A percentile compares a stretch with the other conserved stretches of the same genome.
Conservation (phyloP, 2,329 filamentous ascomycete genomes). For the Xenoacremonium recifei region DNA sequence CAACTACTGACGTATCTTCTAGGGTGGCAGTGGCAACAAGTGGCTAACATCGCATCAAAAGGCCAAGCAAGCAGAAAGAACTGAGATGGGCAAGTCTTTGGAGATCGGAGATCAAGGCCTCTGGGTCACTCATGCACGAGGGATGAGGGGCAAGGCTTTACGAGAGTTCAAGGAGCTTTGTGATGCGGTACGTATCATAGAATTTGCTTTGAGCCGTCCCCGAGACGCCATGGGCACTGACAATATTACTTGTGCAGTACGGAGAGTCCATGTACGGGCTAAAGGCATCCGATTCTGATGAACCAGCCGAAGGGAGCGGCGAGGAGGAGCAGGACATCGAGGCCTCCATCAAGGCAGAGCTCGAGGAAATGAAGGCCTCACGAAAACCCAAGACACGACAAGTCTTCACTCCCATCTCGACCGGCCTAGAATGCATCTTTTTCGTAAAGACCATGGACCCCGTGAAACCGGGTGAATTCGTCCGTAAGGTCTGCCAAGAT, state of each 20-base stretch:
- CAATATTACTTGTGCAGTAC: constrained; percentile 54
- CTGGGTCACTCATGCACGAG: constrained; percentile 74
- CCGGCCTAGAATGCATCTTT: constrained; percentile 61
- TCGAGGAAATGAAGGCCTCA: constrained; percentile 57
- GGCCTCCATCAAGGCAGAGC: constrained; percentile 67
- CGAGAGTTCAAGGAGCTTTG: constrained; percentile 66
- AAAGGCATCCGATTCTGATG: constrained; percentile 31
- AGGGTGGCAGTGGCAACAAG: constrained; percentile 54
- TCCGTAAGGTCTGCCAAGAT: constrained; percentile 55
- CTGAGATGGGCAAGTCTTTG: constrained; percentile 45
- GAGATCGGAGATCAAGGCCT: constrained; percentile 71
- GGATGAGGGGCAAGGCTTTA: constrained; percentile 68
- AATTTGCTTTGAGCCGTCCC: no score
- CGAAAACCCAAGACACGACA: constrained; percentile 41
- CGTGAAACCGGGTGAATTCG: constrained; percentile 55
- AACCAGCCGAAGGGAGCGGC: constrained; percentile 31
- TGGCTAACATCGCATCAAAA: constrained; percentile 63
- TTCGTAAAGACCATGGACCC: constrained; percentile 58
- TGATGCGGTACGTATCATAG: constrained; percentile 52
- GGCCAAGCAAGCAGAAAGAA: constrained; percentile 43
- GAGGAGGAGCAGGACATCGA: constrained; percentile 65
- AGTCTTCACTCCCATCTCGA: constrained; percentile 51
- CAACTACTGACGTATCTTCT: not conserved
- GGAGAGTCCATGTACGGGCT: constrained; percentile 61
- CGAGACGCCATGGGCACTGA: no score